A percentile compares a stretch with the other conserved stretches of the same genome.
Evolutionary conservation across 1,284 basidiomycete genomes (phyloP).

Genomic region (Butyriboletus appendiculatus): DNA sequence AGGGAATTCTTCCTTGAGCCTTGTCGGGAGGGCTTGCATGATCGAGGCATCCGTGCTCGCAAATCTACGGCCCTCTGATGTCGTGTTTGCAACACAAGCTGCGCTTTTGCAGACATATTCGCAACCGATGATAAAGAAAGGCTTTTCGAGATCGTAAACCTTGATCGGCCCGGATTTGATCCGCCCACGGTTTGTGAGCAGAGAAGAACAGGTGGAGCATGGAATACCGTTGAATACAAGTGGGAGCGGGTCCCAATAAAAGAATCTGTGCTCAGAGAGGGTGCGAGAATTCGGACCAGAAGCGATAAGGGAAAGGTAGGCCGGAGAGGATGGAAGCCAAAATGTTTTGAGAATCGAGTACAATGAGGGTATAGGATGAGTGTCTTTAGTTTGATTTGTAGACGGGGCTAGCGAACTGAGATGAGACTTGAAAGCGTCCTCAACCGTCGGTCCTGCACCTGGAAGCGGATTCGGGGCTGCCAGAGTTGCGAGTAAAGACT

Average conservation of each 20-base stretch:
- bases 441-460: slow-evolving; percentile 55
- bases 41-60: slow-evolving; percentile 70
- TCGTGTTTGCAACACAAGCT: slow-evolving; percentile 41
- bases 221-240: slow-evolving; percentile 75
- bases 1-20: slow-evolving; percentile 71
- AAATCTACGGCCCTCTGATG: slow-evolving; percentile 57
- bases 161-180: slow-evolving; percentile 72
- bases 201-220: slow-evolving; percentile 59
- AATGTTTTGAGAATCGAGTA: slow-evolving; percentile 77
- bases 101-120: slow-evolving; percentile 64
- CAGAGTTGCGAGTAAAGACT: slow-evolving; percentile 53
- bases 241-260: slow-evolving; percentile 79
- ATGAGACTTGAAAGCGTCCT: slow-evolving; percentile 73
- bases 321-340: slow-evolving; percentile 73
- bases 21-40: slow-evolving; percentile 61
- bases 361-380: slow-evolving; percentile 59
- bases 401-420: slow-evolving; percentile 57
- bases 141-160: slow-evolving; percentile 70
- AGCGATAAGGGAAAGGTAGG: slow-evolving; percentile 73
- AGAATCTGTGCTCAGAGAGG: slow-evolving; percentile 68
- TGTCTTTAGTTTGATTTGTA: slow-evolving; percentile 38
- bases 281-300: slow-evolving; percentile 63
- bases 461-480: slow-evolving; percentile 59
- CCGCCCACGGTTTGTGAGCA: slow-evolving; percentile 62
- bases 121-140: slow-evolving; percentile 80